A percentile compares a stretch with the other conserved stretches of the same genome.
Evolutionary conservation across 345 rosid species (phyloP).

Genomic region (Brassica carinata): DNA sequence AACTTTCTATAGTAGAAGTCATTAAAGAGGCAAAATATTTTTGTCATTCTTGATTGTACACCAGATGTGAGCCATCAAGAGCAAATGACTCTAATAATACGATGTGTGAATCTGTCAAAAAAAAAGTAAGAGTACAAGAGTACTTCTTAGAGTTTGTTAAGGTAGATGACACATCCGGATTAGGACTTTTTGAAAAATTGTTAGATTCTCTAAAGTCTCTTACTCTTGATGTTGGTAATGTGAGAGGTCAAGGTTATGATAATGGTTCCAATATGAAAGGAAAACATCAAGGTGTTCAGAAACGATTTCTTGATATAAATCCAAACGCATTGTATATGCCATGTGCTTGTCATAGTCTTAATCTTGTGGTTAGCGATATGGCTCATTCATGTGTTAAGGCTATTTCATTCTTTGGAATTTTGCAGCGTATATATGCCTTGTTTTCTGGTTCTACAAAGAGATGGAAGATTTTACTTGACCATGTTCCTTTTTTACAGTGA

Average conservation of each 20-base stretch:
- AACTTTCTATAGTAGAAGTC: neutral
- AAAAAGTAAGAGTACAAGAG: neutral
- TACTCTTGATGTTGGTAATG: neutral
- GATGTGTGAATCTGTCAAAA: too few relatives aligned
- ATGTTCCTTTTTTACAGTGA: slow-evolving; percentile 1
- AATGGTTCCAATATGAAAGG: slow-evolving; percentile 14
- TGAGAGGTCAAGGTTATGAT: neutral
- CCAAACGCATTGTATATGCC: neutral
- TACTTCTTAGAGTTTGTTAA: neutral
- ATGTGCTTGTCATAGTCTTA: slow-evolving; percentile 9
- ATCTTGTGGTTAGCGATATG: slow-evolving; percentile 14
- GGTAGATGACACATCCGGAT: neutral
- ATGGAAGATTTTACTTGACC: neutral
- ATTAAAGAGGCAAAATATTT: neutral
- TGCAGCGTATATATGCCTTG: neutral
- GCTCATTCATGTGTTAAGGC: neutral
- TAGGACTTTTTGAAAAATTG: neutral
- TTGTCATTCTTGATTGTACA: neutral
- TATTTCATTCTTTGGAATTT: neutral
- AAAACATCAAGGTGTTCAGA: slow-evolving; percentile 2
- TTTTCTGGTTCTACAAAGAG: neutral
- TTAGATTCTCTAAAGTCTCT: neutral
- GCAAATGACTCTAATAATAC: too few relatives aligned
- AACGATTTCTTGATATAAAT: neutral
- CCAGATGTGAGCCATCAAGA: too few relatives aligned